Evolutionary conservation across 306 rosid species (phyloP).

Genomic region (Sesbania bispinosa): DNA sequence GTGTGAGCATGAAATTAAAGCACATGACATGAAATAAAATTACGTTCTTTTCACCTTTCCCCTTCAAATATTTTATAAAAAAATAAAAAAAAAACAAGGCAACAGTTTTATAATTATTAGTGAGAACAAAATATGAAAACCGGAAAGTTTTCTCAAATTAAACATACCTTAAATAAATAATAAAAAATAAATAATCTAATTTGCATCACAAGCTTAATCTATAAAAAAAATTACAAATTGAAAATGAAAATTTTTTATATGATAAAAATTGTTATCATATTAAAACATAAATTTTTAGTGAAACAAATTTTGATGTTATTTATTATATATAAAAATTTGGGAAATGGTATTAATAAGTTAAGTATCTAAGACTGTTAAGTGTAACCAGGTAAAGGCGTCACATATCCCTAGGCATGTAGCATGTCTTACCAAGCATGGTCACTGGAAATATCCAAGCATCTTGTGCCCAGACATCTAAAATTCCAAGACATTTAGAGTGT

Average conservation of each 20-base stretch:
- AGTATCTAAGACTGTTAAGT: not conserved
- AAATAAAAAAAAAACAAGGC: not conserved
- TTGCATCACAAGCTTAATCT: not conserved
- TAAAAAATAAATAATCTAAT: no score
- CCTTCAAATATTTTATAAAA: not conserved
- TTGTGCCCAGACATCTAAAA: not conserved
- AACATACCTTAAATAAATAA: not conserved
- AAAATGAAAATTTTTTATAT: not conserved
- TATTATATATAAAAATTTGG: not conserved
- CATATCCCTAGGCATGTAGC: constrained; percentile 6
- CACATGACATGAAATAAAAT: not conserved
- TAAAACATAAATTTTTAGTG: not conserved
- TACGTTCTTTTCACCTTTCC: not conserved
- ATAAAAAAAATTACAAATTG: not conserved
- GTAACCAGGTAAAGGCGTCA: not conserved
- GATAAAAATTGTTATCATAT: not conserved
- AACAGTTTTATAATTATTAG: not conserved
- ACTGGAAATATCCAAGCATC: not conserved
- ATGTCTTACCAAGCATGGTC: not conserved
- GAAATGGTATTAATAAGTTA: not conserved
- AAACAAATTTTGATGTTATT: not conserved
- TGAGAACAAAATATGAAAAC: not conserved
- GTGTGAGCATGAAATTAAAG: not conserved
- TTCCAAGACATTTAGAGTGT: no score
- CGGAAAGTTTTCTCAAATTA: not conserved